Base-by-base conservation (phyloP, 164 flowering plant genomes). In the Aristolochia californica region DNA sequence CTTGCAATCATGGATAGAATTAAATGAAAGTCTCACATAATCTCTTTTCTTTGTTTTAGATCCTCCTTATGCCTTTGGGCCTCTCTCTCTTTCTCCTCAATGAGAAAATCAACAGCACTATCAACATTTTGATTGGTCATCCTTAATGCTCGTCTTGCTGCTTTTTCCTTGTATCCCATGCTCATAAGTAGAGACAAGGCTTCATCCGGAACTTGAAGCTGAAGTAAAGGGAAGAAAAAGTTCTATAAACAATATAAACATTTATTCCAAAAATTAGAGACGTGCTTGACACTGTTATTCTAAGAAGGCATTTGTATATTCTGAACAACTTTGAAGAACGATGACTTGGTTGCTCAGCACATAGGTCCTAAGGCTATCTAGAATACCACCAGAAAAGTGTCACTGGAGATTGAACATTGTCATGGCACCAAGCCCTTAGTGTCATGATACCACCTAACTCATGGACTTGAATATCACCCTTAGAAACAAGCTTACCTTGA, bases 131-230 rank as follows among this genome's bases (percentile, higher is more conserved):
- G 93, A 64, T 73, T 72, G 75, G 58, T 83, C 79, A 87, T 80
- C 59, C 88, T 78, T 54, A 93, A 56, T 17, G 98, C 97, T 67
- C 89, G 85, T 69, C 77, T 83, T 47, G 88, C 82, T 30, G 75
- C 82, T 24, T 57, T 64, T 62, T 81, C 91, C 53, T 71, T 75
- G 64, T 85, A 88, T 28, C 98, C 98, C 97, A 93, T 85, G 73
- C 85, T 76, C 77, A 85, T 69, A 22, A 88, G 83, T 30, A 77
- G 53, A 24, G 96, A 80, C 22, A 93, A 64, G 51, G 79, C 75
- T 72, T 93, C 95, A 70, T 93, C 97, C 2, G 86, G 68, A 13
- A 93, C 84, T 66, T 93, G 89, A 59, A 93, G 82, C 97, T 93
- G 88, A 15, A 68, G 55, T 16, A 13, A 53, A 34, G 38, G 10